A percentile compares a stretch with the other conserved stretches of the same genome.
These are phyloP conservation scores for Aureobasidium sp. DNA, from an alignment of 2,329 filamentous ascomycete genomes.

Conservation along the genomic window DNA sequence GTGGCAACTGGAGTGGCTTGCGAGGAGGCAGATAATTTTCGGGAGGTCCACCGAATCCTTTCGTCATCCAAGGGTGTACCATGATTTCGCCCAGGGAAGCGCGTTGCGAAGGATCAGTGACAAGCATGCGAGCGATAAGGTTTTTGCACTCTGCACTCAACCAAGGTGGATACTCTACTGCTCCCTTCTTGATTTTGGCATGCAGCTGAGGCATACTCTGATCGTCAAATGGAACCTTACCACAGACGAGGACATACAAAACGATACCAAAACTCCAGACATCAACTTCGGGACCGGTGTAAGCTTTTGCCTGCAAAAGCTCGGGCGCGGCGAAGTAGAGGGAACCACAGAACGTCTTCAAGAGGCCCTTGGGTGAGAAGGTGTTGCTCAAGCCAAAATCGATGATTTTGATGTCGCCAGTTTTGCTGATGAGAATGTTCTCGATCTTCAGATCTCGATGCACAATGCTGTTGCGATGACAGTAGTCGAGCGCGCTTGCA, in stretches of 20 bases:
- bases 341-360: conserved; percentile 97
- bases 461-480: conserved; percentile 95
- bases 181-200: conserved; percentile 96
- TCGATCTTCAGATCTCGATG: conserved; percentile 98
- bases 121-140: conserved; percentile 89
- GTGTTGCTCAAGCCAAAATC: conserved; percentile 97
- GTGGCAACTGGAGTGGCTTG: conserved; percentile 75
- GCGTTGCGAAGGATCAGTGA: conserved; percentile 83
- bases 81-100: conserved; percentile 87
- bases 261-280: conserved; percentile 99
- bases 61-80: conserved; percentile 91
- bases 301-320: conserved; percentile 84
- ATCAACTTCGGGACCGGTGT: conserved; percentile 93
- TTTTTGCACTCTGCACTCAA: conserved; percentile 86
- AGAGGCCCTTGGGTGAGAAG: conserved; percentile 73
- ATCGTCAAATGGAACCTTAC: conserved; percentile 97
- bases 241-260: conserved; percentile 91
- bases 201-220: conserved; percentile 98
- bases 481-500: conserved; percentile 92
- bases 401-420: conserved; percentile 98
- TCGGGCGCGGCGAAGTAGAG: conserved; percentile 97
- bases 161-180: conserved; percentile 93
- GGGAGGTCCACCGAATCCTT: conserved; percentile 77
- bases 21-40: conserved; percentile 82
- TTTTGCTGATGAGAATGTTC: conserved; percentile 98